Evolutionary conservation across 2,329 filamentous ascomycete species (phyloP), one percentile per base, ranked within the genome.

Genomic region (Aspergillus tubingensis): DNA sequence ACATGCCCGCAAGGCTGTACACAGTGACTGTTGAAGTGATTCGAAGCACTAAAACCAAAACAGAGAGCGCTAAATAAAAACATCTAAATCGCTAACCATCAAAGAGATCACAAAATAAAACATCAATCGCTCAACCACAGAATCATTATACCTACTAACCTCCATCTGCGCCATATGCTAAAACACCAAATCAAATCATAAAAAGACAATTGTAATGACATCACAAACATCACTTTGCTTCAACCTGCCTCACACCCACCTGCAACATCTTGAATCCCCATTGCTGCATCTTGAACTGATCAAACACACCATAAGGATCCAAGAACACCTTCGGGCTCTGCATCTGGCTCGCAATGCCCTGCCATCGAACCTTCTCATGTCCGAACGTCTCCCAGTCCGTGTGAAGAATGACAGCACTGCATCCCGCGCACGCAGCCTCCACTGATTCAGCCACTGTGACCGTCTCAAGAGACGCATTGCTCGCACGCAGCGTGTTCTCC

Each of bases 201-300:
- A 36, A 13, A 13, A 6, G 11, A 36, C 32, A 6, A 4, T 36
- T 13, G 32, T 36, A 44, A 13, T 7, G 17, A 19, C 17, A 21
- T 30, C 10, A 51, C n/a, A 36, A 38, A 38, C 30, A 11, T 57
- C 19, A 47, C 43, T 60, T 36, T 30, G 47, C 27, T 11, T 55
- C 53, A 13, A 8, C 21, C 39, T 55, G 25, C 25, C 53, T 58
- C 39, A 62, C 60, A 8, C 59, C 59, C 6, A 50, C 23, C 30
- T 58, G 60, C 13, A 65, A 36, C 41, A 66, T 23, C n/a, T 62
- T 36, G 8, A 66, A 64, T 5, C 63, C 65, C 47, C 58, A 57
- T 21, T 66, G 59, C 51, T 59, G 55, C 59, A 66, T 65, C 38
- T 58, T 57, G 11, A 60, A 52, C 21, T 43, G 32, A 25, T 65